These are phyloP conservation scores for Lippia alba DNA, from an alignment of 305 asterid genomes.

Conservation along the genomic window DNA sequence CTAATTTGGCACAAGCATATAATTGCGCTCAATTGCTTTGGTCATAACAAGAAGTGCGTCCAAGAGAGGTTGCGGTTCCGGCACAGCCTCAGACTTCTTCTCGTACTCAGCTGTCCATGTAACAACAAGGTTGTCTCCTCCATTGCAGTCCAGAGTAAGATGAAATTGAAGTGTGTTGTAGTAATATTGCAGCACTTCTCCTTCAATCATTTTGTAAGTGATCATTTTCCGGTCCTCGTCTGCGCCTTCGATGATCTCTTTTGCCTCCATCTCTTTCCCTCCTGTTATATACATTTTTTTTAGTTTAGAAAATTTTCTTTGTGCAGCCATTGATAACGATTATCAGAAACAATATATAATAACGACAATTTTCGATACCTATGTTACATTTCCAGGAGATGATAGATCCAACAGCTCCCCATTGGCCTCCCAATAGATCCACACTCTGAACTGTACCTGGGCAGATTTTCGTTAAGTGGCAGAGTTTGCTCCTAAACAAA, in stretches of 20 bases:
- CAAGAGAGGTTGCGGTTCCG: conserved; percentile 29
- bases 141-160: conserved; percentile 25
- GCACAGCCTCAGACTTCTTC: conserved; percentile 28
- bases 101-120: conserved; percentile 39
- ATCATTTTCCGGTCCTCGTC: conserved; percentile 35
- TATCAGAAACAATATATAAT: too few relatives aligned
- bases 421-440: conserved; percentile 34
- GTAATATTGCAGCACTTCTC: conserved; percentile 31
- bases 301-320: too few relatives aligned
- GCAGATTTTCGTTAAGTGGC: conserved; percentile 29
- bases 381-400: conserved; percentile 9
- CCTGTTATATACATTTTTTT: too few relatives aligned
- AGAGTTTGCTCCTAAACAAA: conserved; percentile 23
- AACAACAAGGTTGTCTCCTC: conserved; percentile 29
- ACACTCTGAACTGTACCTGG: conserved; percentile 30
- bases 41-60: conserved; percentile 11
- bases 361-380: too few relatives aligned
- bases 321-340: too few relatives aligned
- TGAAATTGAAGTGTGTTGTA: conserved; percentile 26
- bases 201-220: conserved; percentile 39
- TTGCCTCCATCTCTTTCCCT: background rate
- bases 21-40: conserved; percentile 28
- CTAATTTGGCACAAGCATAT: conserved; percentile 8
- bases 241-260: conserved; percentile 37
- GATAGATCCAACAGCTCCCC: conserved; percentile 37